Evolutionary conservation across 139 green algal species (phyloP).

Genomic region (Prasinococcaceae sp.): DNA sequence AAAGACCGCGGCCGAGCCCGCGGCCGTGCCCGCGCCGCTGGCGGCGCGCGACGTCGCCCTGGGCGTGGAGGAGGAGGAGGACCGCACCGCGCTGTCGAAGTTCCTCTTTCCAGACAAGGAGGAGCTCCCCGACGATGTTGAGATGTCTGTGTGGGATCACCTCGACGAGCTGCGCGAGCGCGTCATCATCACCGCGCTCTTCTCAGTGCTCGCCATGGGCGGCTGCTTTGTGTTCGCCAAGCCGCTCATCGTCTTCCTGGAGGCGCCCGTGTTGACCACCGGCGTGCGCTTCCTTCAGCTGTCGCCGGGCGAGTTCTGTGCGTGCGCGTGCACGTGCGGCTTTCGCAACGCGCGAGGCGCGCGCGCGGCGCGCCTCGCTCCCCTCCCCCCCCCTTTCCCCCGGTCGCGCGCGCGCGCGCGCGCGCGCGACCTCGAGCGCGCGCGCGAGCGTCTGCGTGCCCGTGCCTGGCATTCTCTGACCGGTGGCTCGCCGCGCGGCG

Average conservation of each 20-base stretch:
- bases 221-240: conserved; percentile 72
- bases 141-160: conserved; percentile 95
- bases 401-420: too few relatives aligned
- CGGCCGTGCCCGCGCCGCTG: too few relatives aligned
- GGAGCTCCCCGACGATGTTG: conserved; percentile 67
- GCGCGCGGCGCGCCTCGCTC: too few relatives aligned
- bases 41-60: background rate
- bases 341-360: too few relatives aligned
- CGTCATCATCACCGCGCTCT: conserved; percentile 49
- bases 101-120: conserved; percentile 67
- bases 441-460: too few relatives aligned
- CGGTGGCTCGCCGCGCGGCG: too few relatives aligned
- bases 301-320: conserved; percentile 83
- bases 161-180: conserved; percentile 82
- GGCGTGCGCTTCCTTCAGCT: conserved; percentile 95
- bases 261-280: conserved; percentile 71
- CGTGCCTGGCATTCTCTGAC: too few relatives aligned
- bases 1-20: background rate
- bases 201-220: conserved; percentile 30
- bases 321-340: too few relatives aligned
- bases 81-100: conserved; percentile 7
- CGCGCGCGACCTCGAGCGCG: too few relatives aligned
- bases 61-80: conserved; percentile 3
- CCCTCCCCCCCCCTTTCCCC: too few relatives aligned
- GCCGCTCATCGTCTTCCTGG: conserved; percentile 88